phyloP scores from a whole-genome alignment of 805 yeast genomes.

The Candida nitratophila region DNA sequence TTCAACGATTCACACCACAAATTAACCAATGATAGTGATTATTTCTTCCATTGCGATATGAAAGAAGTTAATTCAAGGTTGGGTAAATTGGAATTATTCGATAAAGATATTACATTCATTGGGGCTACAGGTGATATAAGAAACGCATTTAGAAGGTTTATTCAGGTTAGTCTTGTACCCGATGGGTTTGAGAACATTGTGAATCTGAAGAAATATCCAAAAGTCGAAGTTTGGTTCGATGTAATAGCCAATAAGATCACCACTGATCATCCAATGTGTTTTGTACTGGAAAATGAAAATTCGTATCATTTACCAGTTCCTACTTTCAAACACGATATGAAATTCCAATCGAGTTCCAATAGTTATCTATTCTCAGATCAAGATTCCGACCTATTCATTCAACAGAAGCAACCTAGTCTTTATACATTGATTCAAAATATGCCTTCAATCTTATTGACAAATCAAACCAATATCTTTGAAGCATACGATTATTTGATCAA shows the following conservation, averaged over 20 bases:
- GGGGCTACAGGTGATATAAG: conserved; percentile 25
- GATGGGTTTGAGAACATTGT: conserved; percentile 21
- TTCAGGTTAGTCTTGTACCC: conserved; percentile 25
- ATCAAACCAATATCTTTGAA: not conserved
- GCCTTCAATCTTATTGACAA: conserved; percentile 2
- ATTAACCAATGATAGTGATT: too few species aligned
- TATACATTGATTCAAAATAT: conserved; percentile 15
- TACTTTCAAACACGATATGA: conserved; percentile 18
- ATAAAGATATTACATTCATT: conserved; percentile 18
- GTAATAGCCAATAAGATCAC: conserved; percentile 2
- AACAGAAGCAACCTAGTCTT: conserved; percentile 13
- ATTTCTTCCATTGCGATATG: conserved; percentile 19
- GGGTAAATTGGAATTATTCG: conserved; percentile 14
- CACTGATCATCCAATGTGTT: not conserved
- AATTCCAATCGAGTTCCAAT: conserved; percentile 23
- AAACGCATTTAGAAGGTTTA: conserved; percentile 19
- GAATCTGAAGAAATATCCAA: conserved; percentile 18
- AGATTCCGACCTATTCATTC: conserved; percentile 8
- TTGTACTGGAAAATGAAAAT: conserved; percentile 17
- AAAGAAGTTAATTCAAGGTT: conserved; percentile 18
- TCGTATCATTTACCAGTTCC: conserved; percentile 20
- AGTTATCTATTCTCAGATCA: conserved; percentile 12
- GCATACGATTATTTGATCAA: not conserved
- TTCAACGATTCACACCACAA: not conserved
- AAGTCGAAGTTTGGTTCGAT: conserved; percentile 25